Conservation (phyloP, 306 rosid genomes). For the Prunus fruticosa region DNA sequence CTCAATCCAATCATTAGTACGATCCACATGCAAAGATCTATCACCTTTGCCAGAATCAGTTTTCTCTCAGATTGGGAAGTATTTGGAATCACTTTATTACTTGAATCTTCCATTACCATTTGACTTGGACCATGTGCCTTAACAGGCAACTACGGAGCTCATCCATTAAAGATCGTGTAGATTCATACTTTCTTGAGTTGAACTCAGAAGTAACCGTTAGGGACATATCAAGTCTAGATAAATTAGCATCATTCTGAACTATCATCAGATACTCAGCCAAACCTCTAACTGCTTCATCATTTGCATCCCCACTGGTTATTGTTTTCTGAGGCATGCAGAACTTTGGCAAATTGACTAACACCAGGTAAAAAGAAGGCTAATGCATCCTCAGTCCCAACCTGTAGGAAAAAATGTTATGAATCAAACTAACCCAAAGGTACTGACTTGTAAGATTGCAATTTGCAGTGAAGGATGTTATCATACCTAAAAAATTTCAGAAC, state of each 20-base stretch:
- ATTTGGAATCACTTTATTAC: constrained; percentile 30
- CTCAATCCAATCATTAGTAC: too few relatives aligned
- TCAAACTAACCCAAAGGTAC: too few relatives aligned
- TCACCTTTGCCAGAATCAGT: constrained; percentile 35
- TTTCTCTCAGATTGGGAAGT: constrained; percentile 37
- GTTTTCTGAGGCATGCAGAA: constrained; percentile 66
- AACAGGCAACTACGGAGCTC: constrained; percentile 65
- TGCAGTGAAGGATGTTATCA: background rate
- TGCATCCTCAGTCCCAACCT: too few relatives aligned
- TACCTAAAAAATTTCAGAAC: background rate
- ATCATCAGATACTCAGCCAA: constrained; percentile 86
- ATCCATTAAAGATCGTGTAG: constrained; percentile 56
- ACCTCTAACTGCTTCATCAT: constrained; percentile 75
- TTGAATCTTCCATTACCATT: constrained; percentile 35
- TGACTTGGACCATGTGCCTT: constrained; percentile 34
- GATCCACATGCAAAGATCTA: constrained; percentile 22
- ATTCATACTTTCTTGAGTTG: constrained; percentile 29
- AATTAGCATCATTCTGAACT: constrained; percentile 74
- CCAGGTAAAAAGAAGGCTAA: too few relatives aligned
- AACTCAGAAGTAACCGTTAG: constrained; percentile 31
- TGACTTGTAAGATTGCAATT: background rate
- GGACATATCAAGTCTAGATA: constrained; percentile 32
- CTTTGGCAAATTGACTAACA: too few relatives aligned
- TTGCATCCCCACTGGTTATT: constrained; percentile 67
- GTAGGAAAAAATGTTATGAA: too few relatives aligned